Evolutionary conservation across 2,329 filamentous ascomycete species (phyloP).

Genomic region (Calonectria pseudoturangicola): DNA sequence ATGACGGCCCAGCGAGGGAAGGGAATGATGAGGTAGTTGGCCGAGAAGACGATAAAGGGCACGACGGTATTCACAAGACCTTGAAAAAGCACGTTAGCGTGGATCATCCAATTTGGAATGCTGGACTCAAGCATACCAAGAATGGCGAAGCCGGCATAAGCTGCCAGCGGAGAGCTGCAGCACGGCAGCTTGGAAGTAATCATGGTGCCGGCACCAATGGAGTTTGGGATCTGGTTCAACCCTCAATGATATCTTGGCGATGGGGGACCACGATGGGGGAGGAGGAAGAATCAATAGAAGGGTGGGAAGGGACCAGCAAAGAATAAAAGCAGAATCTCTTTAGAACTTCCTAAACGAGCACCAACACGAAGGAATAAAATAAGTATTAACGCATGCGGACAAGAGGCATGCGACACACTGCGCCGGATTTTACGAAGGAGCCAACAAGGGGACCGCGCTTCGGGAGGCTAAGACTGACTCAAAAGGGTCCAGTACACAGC

Average conservation of each 20-base stretch:
- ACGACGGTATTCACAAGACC: constrained; percentile 57
- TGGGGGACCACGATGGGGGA: not conserved
- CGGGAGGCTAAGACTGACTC: constrained; percentile 4
- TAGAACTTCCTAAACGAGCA: not conserved
- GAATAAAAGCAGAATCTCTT: not conserved
- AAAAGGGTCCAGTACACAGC: constrained; percentile 16
- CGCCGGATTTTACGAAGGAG: constrained; percentile 14
- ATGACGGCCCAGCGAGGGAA: constrained; percentile 58
- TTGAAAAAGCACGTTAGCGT: constrained; percentile 38
- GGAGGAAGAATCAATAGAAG: not conserved
- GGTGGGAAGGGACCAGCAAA: not conserved
- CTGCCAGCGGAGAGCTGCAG: constrained; percentile 41
- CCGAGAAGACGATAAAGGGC: constrained; percentile 56
- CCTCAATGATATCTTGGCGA: not conserved
- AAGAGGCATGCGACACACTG: constrained; percentile 16
- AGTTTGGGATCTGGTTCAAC: not conserved
- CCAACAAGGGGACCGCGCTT: constrained; percentile 16
- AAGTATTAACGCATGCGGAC: constrained; percentile 18
- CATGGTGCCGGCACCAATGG: not conserved
- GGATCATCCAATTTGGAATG: not conserved
- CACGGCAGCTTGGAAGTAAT: constrained; percentile 34
- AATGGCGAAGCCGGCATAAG: constrained; percentile 54
- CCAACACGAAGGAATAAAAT: constrained; percentile 6
- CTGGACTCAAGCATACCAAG: constrained; percentile 45
- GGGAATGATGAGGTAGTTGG: constrained; percentile 61